Percentiles rank a stretch among this genome's conserved stretches.
These are phyloP conservation scores for Nasturtium officinale DNA, from an alignment of 345 rosid species.

Conservation along the genomic window DNA sequence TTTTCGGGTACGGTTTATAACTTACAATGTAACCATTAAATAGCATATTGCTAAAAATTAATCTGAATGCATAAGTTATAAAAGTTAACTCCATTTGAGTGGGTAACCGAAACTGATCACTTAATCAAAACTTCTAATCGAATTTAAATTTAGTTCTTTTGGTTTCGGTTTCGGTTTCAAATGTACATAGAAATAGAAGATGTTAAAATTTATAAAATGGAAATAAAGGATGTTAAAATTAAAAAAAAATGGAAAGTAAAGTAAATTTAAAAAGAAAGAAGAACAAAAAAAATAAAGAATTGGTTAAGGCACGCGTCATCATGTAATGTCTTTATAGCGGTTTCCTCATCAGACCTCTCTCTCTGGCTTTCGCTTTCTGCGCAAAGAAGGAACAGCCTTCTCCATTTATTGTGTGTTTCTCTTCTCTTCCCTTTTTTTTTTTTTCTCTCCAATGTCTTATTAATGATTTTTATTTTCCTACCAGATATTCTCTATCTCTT, in stretches of 20 bases:
- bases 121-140: neutral
- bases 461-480: constrained; percentile 35
- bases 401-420: constrained; percentile 35
- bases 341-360: constrained; percentile 32
- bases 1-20: neutral
- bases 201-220: no score
- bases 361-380: constrained; percentile 32
- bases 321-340: constrained; percentile 29
- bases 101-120: neutral
- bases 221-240: no score
- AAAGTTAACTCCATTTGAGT: neutral
- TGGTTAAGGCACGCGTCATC: constrained; percentile 42
- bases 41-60: neutral
- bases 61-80: neutral
- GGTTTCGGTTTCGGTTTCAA: neutral
- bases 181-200: no score
- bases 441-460: constrained; percentile 31
- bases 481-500: constrained; percentile 35
- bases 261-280: neutral
- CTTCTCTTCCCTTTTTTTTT: neutral
- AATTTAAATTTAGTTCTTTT: neutral
- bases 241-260: neutral
- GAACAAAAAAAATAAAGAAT: neutral
- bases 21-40: no score
- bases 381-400: constrained; percentile 22